Percentiles rank a stretch among this genome's conserved stretches.
Evolutionary conservation across 2,329 filamentous ascomycete genomes (phyloP).

Genomic region (Fusarium continuum): DNA sequence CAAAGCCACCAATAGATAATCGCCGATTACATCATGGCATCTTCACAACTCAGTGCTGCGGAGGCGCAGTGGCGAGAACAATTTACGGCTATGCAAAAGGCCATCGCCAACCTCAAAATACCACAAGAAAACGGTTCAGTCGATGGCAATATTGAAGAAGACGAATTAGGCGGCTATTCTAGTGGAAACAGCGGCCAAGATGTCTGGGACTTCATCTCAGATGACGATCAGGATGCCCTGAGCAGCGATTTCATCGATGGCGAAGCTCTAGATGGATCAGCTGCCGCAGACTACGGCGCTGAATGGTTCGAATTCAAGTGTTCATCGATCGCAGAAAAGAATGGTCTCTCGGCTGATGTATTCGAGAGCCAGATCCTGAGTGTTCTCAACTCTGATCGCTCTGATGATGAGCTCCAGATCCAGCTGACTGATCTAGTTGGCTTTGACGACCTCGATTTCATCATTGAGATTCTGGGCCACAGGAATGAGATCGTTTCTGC

Average conservation of each 20-base stretch:
- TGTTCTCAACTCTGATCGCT: conserved; percentile 71
- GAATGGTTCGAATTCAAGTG: conserved; percentile 80
- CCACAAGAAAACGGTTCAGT: conserved; percentile 51
- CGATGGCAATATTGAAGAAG: conserved; percentile 65
- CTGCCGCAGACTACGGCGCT: conserved; percentile 58
- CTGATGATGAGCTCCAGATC: conserved; percentile 90
- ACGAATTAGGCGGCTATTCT: conserved; percentile 66
- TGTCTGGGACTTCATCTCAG: conserved; percentile 91
- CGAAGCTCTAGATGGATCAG: conserved; percentile 43
- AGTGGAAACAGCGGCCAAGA: conserved; percentile 76
- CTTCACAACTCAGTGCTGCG: conserved; percentile 50
- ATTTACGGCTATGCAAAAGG: conserved; percentile 84
- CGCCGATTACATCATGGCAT: conserved; percentile 46
- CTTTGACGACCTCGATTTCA: conserved; percentile 91
- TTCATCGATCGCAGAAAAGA: conserved; percentile 69
- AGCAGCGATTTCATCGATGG: conserved; percentile 71
- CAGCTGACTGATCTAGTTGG: conserved; percentile 89
- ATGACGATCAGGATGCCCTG: conserved; percentile 71
- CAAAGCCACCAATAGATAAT: neutral
- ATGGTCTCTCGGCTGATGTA: conserved; percentile 73
- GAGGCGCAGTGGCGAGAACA: conserved; percentile 83
- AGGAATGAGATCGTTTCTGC: conserved; percentile 71
- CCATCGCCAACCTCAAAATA: conserved; percentile 77
- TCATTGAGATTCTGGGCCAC: conserved; percentile 87
- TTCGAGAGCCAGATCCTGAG: conserved; percentile 81